Base-by-base conservation (phyloP, 192 early-diverging fungal species). In the Linnemannia exigua region DNA sequence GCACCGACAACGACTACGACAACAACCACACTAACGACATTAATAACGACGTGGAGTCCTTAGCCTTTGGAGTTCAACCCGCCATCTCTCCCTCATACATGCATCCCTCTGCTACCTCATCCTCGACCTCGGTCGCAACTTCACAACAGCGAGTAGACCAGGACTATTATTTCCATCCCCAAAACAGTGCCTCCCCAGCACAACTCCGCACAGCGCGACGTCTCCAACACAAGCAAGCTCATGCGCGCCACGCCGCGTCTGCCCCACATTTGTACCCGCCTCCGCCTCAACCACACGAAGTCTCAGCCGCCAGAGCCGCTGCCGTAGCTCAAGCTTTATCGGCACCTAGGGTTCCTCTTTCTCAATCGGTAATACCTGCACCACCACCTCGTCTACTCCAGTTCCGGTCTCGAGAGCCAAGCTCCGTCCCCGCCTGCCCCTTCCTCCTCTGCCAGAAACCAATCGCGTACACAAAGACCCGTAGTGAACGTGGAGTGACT, bases 381-480 rank as follows among this genome's bases (percentile, higher is more conserved):
- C 83, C 83, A 11, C 83, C 83, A 8, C 74, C 83, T 70, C 72
- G 83, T 31, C 69, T 85, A 2, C 58, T 79, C 14, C 74, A 79
- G 16, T 79, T 85, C 70, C 83, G 83, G 16, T 85, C 83, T 15
- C 66, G 77, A 6, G 76, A 85, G 14, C 77, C 83, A 36, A 85
- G 83, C 51, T 41, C 83, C 1, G 83, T 85, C 1, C 83, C 77
- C 1, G 74, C 69, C 11, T 85, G 83, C 22, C 83, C 83, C 0
- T 85, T 70, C 67, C 73, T 75, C 5, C 74, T 85, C 17, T 85
- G 83, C 28, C 77, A 85, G 52, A 85, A 85, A 37, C 83, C 77
- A 1, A 85, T 85, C 19, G 58, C 72, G 3, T 51, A 54, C 36
- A 85, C 83, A 28, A 85, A 79, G 61, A 85, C 83, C 20, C 83